Conservation (phyloP, 2,329 filamentous ascomycete species). For the Cryphonectria radicalis region DNA sequence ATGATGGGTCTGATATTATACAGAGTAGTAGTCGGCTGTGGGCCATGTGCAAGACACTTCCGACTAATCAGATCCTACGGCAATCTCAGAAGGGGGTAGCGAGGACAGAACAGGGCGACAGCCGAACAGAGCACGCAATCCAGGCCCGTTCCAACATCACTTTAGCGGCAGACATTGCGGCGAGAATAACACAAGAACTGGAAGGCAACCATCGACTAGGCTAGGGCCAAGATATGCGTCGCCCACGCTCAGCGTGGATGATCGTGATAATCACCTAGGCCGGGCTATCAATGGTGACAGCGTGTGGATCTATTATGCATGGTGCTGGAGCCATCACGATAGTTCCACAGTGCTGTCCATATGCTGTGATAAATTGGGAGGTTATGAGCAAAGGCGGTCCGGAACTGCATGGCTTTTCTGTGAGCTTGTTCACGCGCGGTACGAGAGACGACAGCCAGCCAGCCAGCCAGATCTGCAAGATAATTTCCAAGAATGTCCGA, state of each 20-base stretch:
- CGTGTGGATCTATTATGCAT: conserved; percentile 15
- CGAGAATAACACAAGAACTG: background rate
- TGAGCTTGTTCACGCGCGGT: background rate
- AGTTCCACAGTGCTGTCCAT: background rate
- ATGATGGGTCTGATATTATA: background rate
- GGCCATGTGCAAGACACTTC: background rate
- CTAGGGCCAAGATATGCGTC: background rate
- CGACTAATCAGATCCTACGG: background rate
- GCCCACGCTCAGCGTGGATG: background rate
- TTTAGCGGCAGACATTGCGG: conserved; percentile 20
- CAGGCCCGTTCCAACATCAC: conserved; percentile 21
- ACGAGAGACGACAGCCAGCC: background rate
- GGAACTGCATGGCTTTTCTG: background rate
- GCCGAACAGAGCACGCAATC: conserved; percentile 24
- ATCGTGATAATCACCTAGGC: background rate
- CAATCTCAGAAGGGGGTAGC: background rate
- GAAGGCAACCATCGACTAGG: background rate
- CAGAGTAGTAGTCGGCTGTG: background rate
- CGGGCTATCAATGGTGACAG: conserved; percentile 24
- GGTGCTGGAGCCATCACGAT: background rate
- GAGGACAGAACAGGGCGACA: background rate
- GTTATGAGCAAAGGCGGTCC: background rate
- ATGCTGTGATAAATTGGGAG: background rate
- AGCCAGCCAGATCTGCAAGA: background rate
- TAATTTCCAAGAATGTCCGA: background rate